Conservation (phyloP, 2,329 filamentous ascomycete species). For the Aspergillus fumigatus region DNA sequence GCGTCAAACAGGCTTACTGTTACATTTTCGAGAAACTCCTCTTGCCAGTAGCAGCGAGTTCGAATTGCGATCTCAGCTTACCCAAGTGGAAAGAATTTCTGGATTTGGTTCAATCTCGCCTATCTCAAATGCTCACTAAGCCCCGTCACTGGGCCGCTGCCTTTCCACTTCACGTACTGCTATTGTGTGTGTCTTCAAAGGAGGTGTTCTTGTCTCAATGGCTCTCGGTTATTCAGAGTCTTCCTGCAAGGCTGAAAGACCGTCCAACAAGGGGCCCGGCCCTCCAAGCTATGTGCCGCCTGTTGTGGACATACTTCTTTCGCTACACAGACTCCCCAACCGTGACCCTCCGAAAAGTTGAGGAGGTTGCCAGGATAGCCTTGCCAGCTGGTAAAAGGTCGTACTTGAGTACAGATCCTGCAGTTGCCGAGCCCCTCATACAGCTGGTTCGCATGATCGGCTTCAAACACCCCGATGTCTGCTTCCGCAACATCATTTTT, state of each 20-base stretch:
- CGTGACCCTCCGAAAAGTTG: slow-evolving; percentile 70
- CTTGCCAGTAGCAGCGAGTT: slow-evolving; percentile 78
- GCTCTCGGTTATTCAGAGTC: slow-evolving; percentile 71
- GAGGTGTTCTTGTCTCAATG: slow-evolving; percentile 83
- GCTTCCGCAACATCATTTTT: slow-evolving; percentile 89
- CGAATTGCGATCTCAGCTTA: slow-evolving; percentile 69
- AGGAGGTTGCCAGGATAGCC: slow-evolving; percentile 82
- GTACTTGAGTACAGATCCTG: slow-evolving; percentile 74
- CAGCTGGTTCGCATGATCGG: slow-evolving; percentile 93
- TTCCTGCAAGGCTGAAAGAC: slow-evolving; percentile 82
- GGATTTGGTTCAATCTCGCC: slow-evolving; percentile 68
- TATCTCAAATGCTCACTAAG: slow-evolving; percentile 82
- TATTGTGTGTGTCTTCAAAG: slow-evolving; percentile 81
- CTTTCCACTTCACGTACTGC: slow-evolving; percentile 79
- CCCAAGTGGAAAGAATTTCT: slow-evolving; percentile 86
- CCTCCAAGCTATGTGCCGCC: slow-evolving; percentile 80
- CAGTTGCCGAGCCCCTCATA: slow-evolving; percentile 84
- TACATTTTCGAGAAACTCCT: slow-evolving; percentile 83
- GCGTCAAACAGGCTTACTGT: slow-evolving; percentile 91
- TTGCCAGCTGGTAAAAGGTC: slow-evolving; percentile 76
- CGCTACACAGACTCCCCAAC: slow-evolving; percentile 68
- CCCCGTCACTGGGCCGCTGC: slow-evolving; percentile 87
- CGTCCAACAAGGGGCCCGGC: slow-evolving; percentile 71
- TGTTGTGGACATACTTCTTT: slow-evolving; percentile 94
- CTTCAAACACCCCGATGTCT: slow-evolving; percentile 88